Evolutionary conservation across 2,329 filamentous ascomycete genomes (phyloP).

Genomic region (Paecilomyces sp.): DNA sequence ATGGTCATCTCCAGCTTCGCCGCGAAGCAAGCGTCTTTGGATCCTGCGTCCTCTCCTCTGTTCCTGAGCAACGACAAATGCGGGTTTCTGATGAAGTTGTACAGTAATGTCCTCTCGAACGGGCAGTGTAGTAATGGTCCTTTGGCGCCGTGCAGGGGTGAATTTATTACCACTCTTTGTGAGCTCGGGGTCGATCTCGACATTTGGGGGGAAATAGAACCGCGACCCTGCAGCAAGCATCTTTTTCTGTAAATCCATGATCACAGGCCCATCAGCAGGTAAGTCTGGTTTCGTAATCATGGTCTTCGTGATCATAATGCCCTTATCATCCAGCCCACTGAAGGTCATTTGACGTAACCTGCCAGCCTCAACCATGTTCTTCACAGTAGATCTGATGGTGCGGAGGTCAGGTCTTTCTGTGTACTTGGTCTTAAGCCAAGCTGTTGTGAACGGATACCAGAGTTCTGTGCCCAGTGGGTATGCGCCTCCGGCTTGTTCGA

Average conservation of each 20-base stretch:
- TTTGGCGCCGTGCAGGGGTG: conserved; percentile 5
- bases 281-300: conserved; percentile 45
- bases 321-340: conserved; percentile 41
- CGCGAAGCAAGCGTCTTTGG: conserved; percentile 17
- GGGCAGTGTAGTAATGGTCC: conserved; percentile 14
- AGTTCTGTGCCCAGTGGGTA: conserved; percentile 51
- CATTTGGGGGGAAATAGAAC: conserved; percentile 39
- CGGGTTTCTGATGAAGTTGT: conserved; percentile 29
- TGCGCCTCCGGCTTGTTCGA: conserved; percentile 48
- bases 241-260: conserved; percentile 42
- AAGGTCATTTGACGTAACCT: conserved; percentile 49
- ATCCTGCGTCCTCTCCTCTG: conserved; percentile 17
- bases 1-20: conserved; percentile 10
- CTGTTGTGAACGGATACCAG: conserved; percentile 46
- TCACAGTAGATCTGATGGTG: conserved; percentile 46
- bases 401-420: conserved; percentile 44
- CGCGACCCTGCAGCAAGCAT: conserved; percentile 40
- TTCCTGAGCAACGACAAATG: conserved; percentile 19
- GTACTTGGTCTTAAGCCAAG: conserved; percentile 44
- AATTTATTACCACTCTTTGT: conserved; percentile 18
- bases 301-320: conserved; percentile 41
- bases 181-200: conserved; percentile 29
- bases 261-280: conserved; percentile 35
- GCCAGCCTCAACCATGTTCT: conserved; percentile 42
- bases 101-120: conserved; percentile 27